Conservation (phyloP, 2,329 filamentous ascomycete species). For the Cytospora mali region DNA sequence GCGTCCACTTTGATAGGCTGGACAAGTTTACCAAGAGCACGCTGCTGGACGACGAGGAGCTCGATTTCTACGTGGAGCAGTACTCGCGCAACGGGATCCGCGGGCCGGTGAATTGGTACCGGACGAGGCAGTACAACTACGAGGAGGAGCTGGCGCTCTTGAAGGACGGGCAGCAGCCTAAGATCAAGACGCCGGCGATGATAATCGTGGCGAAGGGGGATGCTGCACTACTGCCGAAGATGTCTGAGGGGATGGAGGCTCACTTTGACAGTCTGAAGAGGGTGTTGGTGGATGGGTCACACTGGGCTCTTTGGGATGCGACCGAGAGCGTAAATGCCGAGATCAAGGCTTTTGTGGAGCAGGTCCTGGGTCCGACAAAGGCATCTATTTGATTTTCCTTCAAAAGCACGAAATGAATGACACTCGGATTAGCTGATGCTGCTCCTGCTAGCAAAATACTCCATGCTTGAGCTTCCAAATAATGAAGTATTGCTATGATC, state of each 20-base stretch:
- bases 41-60: conserved; percentile 67
- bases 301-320: conserved; percentile 83
- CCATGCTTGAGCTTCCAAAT: neutral
- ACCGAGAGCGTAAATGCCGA: conserved; percentile 69
- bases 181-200: conserved; percentile 66
- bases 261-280: conserved; percentile 66
- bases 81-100: conserved; percentile 73
- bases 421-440: neutral
- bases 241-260: conserved; percentile 73
- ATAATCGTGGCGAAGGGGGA: conserved; percentile 77
- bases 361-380: conserved; percentile 44
- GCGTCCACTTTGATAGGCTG: conserved; percentile 66
- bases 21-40: conserved; percentile 57
- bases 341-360: conserved; percentile 68
- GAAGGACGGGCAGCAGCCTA: conserved; percentile 52
- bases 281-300: conserved; percentile 67
- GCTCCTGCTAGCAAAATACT: neutral
- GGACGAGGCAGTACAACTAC: conserved; percentile 70
- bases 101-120: conserved; percentile 89
- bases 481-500: neutral
- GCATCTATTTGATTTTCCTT: conserved; percentile 39
- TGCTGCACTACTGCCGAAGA: conserved; percentile 67
- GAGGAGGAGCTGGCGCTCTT: conserved; percentile 70
- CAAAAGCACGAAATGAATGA: neutral
- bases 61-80: conserved; percentile 76